Base-by-base conservation (phyloP, 805 yeast species). In the Komagataella kurtzmanii region DNA sequence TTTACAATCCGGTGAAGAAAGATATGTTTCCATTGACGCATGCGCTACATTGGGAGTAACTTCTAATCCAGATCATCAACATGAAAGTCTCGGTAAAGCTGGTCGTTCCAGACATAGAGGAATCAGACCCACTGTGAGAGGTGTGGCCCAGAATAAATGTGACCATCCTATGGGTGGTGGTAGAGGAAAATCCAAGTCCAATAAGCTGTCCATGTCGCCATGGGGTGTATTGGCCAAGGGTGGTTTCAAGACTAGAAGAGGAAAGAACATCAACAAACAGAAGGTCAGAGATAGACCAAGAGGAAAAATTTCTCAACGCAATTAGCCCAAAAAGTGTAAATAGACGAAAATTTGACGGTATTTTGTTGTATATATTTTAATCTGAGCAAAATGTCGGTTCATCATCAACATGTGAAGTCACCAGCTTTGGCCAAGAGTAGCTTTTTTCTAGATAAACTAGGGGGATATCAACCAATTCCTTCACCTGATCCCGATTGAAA, bases 111-210 rank as follows among this genome's bases (percentile, higher is more conserved):
- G 99, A 66, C 84, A 89, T 75, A 73, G 85, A 64, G 99, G 98
- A 56, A 83, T 85, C 62, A 82, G 98, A 69, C 99, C 99, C 44
- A 80, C 83, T 50, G 97, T 90, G 45, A 85, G 99, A 74, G 99
- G 99, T 79, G 87, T 88, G 60, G 98, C 99, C 49, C 88, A 88
- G 96, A 93, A 93, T 71, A 93, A 93, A 57, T 80, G 83, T 65
- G 97, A 93, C 69, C 99, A 93, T 74, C 99, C 99, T 57, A 90
- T 88, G 63, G 99, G 99, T 76, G 99, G 99, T 83, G 99, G 99
- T 72, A 83, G 99, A 77, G 99, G 99, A 80, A 93, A 93, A 70
- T 86, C 96, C 55, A 93, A 93, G 81, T 88, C 96, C 57, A 90
- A 91, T 71, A 91, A 88, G 73, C 77, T 85, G 54, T 87, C 98